Conservation (phyloP, 768 basidiomycete genomes). For the Naganishia onofrii region DNA sequence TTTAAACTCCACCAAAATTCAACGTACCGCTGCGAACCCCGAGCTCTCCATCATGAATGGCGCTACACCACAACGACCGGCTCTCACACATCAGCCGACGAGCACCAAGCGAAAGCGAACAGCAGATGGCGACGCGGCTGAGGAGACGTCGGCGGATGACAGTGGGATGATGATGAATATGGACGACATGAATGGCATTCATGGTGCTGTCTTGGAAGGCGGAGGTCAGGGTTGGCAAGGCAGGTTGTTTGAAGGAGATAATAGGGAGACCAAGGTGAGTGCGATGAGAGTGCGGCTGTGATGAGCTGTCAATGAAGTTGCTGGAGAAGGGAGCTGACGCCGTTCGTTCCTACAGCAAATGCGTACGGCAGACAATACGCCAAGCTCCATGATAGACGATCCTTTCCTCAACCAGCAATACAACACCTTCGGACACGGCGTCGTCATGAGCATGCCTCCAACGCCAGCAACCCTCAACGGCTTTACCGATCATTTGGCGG, state of each 20-base stretch:
- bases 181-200: conserved; percentile 20
- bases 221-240: conserved; percentile 19
- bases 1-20: not conserved
- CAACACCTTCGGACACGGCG: not conserved
- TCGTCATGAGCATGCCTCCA: conserved; percentile 10
- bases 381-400: conserved; percentile 15
- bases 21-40: too few species aligned
- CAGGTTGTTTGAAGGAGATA: conserved; percentile 15
- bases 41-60: conserved; percentile 12
- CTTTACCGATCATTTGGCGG: not conserved
- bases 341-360: conserved; percentile 1
- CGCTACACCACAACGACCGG: conserved; percentile 18
- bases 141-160: conserved; percentile 7
- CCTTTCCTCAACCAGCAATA: conserved; percentile 10
- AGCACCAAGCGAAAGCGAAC: conserved; percentile 14
- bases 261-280: conserved; percentile 22
- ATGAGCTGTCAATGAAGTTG: not conserved
- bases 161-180: conserved; percentile 15
- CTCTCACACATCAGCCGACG: conserved; percentile 15
- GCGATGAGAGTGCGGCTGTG: not conserved
- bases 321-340: not conserved
- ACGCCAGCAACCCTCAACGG: conserved; percentile 11
- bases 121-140: not conserved
- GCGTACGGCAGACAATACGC: conserved; percentile 18
- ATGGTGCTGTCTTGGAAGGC: conserved; percentile 8